Percentiles rank a stretch among this genome's conserved stretches.
Evolutionary conservation across 2,329 filamentous ascomycete species (phyloP).

Genomic region (Tolypocladium cylindrosporum): DNA sequence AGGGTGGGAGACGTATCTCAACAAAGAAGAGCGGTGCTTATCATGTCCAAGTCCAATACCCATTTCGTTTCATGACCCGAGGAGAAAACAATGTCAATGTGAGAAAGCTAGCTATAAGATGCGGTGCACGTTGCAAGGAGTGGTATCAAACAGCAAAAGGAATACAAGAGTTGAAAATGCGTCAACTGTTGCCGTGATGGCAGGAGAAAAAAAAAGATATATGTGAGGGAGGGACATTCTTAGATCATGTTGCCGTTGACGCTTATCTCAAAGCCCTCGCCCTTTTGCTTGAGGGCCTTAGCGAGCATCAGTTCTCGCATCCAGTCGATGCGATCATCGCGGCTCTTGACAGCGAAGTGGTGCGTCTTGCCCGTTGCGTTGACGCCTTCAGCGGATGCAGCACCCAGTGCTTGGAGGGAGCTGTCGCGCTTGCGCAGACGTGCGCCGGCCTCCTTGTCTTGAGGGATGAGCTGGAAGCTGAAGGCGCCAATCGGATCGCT

Average conservation of each 20-base stretch:
- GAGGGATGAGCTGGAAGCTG: slow-evolving; percentile 76
- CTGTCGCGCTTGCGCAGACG: slow-evolving; percentile 45
- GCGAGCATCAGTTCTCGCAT: slow-evolving; percentile 90
- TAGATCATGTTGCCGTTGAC: slow-evolving; percentile 70
- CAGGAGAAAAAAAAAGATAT: not conserved
- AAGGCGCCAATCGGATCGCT: slow-evolving; percentile 57
- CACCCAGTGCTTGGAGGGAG: slow-evolving; percentile 23
- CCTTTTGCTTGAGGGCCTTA: slow-evolving; percentile 77
- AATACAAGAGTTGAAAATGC: not conserved
- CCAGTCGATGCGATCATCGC: slow-evolving; percentile 94
- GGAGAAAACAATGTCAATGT: not conserved
- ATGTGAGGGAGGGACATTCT: slow-evolving; percentile 1
- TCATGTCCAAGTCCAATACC: not conserved
- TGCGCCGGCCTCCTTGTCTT: slow-evolving; percentile 42
- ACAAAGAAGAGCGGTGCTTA: not conserved
- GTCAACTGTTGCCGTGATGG: not conserved
- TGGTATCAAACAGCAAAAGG: not conserved
- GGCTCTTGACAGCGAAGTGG: slow-evolving; percentile 80
- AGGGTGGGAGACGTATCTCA: not conserved
- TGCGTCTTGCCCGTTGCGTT: slow-evolving; percentile 73
- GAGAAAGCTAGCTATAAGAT: not conserved
- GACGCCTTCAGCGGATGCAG: slow-evolving; percentile 30
- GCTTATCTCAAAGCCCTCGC: slow-evolving; percentile 71
- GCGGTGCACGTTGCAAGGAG: not conserved
- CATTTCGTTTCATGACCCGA: not conserved